Evolutionary conservation across 2,329 filamentous ascomycete species (phyloP).

Genomic region (Hymenotorrendiella dingleyae): DNA sequence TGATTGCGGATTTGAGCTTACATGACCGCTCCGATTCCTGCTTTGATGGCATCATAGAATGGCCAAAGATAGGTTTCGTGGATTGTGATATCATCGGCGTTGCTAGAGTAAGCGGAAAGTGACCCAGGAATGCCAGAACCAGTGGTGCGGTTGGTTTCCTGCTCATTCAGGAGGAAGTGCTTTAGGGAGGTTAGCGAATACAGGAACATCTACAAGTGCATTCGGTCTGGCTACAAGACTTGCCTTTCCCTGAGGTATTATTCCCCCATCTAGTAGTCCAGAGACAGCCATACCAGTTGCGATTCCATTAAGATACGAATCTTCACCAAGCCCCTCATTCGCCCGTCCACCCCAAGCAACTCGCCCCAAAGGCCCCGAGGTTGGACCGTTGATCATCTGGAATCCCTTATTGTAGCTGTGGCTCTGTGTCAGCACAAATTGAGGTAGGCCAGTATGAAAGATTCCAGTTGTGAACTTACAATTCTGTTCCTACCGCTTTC

Average conservation of each 20-base stretch:
- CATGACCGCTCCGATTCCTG: slow-evolving; percentile 73
- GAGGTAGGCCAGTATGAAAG: too few relatives aligned
- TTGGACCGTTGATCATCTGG: slow-evolving; percentile 12
- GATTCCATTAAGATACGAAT: slow-evolving; percentile 18
- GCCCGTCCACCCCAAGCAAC: slow-evolving; percentile 15
- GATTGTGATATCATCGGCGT: slow-evolving; percentile 61
- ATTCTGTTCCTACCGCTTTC: slow-evolving; percentile 13
- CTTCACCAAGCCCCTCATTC: slow-evolving; percentile 13
- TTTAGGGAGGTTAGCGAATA: slow-evolving; percentile 1
- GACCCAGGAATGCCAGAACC: slow-evolving; percentile 12
- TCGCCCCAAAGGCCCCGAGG: slow-evolving; percentile 13
- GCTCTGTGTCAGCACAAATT: too few relatives aligned
- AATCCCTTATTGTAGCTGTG: slow-evolving; percentile 13
- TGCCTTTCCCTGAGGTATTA: slow-evolving; percentile 11
- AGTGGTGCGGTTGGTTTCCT: slow-evolving; percentile 16
- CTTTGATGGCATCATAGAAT: slow-evolving; percentile 52
- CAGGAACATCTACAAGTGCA: too few relatives aligned
- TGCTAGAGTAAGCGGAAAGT: slow-evolving; percentile 22
- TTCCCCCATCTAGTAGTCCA: slow-evolving; percentile 12
- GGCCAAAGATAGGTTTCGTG: slow-evolving; percentile 79
- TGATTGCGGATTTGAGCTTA: slow-evolving; percentile 63
- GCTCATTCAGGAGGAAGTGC: slow-evolving; percentile 19
- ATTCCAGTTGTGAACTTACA: too few relatives aligned
- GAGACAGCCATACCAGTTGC: slow-evolving; percentile 13
- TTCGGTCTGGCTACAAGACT: slow-evolving; percentile 8